phyloP scores from a whole-genome alignment of 768 basidiomycete species.

The Lanmaoa pseudosensibilis region DNA sequence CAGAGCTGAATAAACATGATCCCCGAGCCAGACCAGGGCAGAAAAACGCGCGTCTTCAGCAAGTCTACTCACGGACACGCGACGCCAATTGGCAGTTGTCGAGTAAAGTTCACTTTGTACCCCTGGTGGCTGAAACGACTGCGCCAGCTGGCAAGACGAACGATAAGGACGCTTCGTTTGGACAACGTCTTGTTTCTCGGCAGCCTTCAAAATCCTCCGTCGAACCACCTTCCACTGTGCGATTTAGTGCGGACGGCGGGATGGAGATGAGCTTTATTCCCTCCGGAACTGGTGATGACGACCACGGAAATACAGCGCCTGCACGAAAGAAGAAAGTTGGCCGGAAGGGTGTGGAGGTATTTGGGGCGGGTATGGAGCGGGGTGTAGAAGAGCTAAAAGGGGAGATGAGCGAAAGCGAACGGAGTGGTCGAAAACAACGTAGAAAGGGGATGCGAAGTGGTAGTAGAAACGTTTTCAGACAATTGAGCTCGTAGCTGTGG shows the following conservation, averaged over 20 bases:
- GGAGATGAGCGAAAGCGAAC: slow-evolving; percentile 61
- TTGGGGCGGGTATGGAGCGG: slow-evolving; percentile 89
- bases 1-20: slow-evolving; percentile 59
- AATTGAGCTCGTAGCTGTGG: slow-evolving; percentile 17
- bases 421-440: slow-evolving; percentile 76
- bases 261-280: slow-evolving; percentile 89
- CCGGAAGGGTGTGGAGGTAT: slow-evolving; percentile 69
- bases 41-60: slow-evolving; percentile 46
- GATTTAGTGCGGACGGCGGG: slow-evolving; percentile 51
- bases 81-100: slow-evolving; percentile 42
- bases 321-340: slow-evolving; percentile 35
- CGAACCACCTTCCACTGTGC: slow-evolving; percentile 20
- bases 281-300: slow-evolving; percentile 31
- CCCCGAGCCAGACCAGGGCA: slow-evolving; percentile 51
- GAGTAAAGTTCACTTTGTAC: slow-evolving; percentile 62
- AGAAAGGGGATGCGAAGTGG: slow-evolving; percentile 84
- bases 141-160: slow-evolving; percentile 28
- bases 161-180: slow-evolving; percentile 64
- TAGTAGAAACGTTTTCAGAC: slow-evolving; percentile 79
- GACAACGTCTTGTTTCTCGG: slow-evolving; percentile 55
- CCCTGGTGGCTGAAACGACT: slow-evolving; percentile 51
- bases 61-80: slow-evolving; percentile 44
- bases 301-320: slow-evolving; percentile 4
- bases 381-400: slow-evolving; percentile 53
- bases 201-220: slow-evolving; percentile 10